phyloP scores from a whole-genome alignment of 495 filamentous ascomycete genomes.

The Tuber borchii region DNA sequence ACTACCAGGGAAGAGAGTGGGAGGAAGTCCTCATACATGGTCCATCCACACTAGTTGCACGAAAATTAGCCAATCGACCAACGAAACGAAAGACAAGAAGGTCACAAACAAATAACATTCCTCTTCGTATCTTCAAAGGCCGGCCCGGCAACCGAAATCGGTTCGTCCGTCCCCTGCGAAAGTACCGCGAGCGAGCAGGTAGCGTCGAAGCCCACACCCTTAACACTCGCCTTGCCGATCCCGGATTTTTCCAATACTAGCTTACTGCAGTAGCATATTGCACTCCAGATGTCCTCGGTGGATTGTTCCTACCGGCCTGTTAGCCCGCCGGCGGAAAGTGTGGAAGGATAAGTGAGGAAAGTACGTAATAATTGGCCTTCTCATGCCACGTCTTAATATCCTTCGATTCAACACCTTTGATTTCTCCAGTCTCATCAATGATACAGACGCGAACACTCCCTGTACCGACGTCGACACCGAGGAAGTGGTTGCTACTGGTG shows the following conservation, averaged over 20 bases:
- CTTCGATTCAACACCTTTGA: conserved; percentile 82
- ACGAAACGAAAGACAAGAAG: neutral
- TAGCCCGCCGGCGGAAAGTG: neutral
- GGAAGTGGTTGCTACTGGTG: conserved; percentile 50
- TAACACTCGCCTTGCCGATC: conserved; percentile 63
- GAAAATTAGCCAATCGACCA: conserved; percentile 12
- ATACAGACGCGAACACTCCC: conserved; percentile 92
- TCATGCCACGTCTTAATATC: conserved; percentile 93
- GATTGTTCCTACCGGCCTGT: conserved; percentile 78
- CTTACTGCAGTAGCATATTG: conserved; percentile 76
- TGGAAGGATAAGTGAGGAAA: conserved; percentile 14
- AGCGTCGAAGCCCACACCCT: conserved; percentile 91
- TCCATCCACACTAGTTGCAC: conserved; percentile 41
- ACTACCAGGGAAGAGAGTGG: neutral
- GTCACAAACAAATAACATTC: conserved; percentile 40
- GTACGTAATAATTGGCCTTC: conserved; percentile 79
- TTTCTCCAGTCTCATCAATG: conserved; percentile 82
- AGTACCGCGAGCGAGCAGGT: conserved; percentile 94
- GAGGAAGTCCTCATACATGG: conserved; percentile 32
- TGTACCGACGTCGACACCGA: conserved; percentile 93
- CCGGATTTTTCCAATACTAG: conserved; percentile 69
- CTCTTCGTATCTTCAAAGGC: conserved; percentile 54
- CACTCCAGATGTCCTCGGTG: conserved; percentile 88
- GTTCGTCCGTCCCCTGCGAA: conserved; percentile 77
- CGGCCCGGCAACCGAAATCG: conserved; percentile 79